Percentiles rank a stretch among this genome's conserved stretches.
These are phyloP conservation scores for Warburgia ugandensis DNA, from an alignment of 164 flowering plant species.

Conservation along the genomic window DNA sequence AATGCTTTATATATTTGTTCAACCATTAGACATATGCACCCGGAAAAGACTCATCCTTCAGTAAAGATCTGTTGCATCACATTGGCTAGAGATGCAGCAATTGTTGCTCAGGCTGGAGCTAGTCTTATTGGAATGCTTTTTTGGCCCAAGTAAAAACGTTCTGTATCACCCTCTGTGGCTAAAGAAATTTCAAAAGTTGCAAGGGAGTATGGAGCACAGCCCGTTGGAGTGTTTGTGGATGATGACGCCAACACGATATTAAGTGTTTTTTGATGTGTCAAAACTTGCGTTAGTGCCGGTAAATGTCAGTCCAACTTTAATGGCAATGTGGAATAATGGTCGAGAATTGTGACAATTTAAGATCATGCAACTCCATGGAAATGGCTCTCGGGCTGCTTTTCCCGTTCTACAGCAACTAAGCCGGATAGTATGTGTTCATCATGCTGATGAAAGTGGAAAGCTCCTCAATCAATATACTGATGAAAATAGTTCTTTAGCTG, in stretches of 20 bases:
- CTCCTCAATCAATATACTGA: slow-evolving; percentile 61
- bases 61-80: slow-evolving; percentile 92
- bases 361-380: slow-evolving; percentile 77
- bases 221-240: slow-evolving; percentile 96
- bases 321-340: background rate
- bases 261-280: slow-evolving; percentile 52
- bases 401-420: slow-evolving; percentile 40
- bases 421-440: slow-evolving; percentile 76
- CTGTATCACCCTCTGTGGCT: slow-evolving; percentile 62
- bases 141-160: slow-evolving; percentile 94
- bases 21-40: slow-evolving; percentile 7
- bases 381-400: slow-evolving; percentile 61
- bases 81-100: slow-evolving; percentile 29
- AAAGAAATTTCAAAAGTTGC: slow-evolving; percentile 82
- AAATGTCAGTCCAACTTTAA: background rate
- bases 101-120: slow-evolving; percentile 31
- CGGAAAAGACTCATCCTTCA: slow-evolving; percentile 12
- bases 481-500: slow-evolving; percentile 63
- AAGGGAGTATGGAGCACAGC: slow-evolving; percentile 64
- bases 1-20: too few relatives aligned
- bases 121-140: slow-evolving; percentile 82
- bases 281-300: slow-evolving; percentile 82
- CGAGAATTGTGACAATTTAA: slow-evolving; percentile 12
- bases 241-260: slow-evolving; percentile 68
- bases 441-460: slow-evolving; percentile 68